These are phyloP conservation scores for Nemania serpens DNA, from an alignment of 2,329 filamentous ascomycete genomes.

Conservation along the genomic window DNA sequence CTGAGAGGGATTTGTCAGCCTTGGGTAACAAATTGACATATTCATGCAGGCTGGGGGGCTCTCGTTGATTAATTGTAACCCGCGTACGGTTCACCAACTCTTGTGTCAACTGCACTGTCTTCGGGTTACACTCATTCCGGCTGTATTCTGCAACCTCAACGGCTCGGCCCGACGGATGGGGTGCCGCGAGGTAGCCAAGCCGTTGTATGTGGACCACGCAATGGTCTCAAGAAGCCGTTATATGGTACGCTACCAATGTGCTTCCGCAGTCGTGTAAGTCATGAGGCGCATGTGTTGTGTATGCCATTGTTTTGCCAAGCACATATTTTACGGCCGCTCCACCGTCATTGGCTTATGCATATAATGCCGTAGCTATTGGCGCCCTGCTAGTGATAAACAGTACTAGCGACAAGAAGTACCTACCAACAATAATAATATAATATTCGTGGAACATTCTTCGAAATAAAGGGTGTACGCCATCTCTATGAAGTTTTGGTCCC, in stretches of 20 bases:
- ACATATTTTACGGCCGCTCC: background rate
- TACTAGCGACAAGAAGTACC: too few species aligned
- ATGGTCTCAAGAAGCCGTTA: background rate
- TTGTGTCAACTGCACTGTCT: background rate
- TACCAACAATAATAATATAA: too few species aligned
- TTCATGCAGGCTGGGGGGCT: background rate
- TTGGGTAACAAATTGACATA: background rate
- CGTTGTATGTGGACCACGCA: background rate
- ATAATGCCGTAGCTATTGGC: background rate
- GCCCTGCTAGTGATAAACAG: too few species aligned
- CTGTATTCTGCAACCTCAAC: background rate
- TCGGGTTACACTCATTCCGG: background rate
- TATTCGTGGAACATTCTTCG: background rate
- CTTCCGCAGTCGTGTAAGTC: background rate
- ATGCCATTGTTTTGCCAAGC: too few species aligned
- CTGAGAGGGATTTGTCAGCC: background rate
- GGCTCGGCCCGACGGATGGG: constrained; percentile 16
- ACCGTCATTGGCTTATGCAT: background rate
- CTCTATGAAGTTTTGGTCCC: background rate
- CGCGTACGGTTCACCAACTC: background rate
- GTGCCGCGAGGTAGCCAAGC: constrained; percentile 9
- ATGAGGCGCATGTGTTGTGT: background rate
- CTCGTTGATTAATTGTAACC: background rate
- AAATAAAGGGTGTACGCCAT: background rate
- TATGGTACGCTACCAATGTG: background rate